These are phyloP conservation scores for Crotalaria pallida DNA, from an alignment of 306 rosid species.

Conservation along the genomic window DNA sequence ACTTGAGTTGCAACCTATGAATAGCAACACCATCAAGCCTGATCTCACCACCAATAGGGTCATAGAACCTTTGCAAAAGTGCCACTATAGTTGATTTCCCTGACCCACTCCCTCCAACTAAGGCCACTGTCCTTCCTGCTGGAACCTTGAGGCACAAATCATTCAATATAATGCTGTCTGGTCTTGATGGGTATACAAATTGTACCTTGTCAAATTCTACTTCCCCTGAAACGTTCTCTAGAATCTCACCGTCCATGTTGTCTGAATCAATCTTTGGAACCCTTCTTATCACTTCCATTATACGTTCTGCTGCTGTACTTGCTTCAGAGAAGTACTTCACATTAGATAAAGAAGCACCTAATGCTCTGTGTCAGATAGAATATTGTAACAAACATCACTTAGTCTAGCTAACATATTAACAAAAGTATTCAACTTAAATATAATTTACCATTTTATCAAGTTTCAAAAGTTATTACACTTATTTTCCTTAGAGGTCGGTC, in stretches of 20 bases:
- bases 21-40: conserved; percentile 63
- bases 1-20: conserved; percentile 55
- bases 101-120: conserved; percentile 88
- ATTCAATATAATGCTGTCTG: conserved; percentile 52
- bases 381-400: neutral
- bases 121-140: conserved; percentile 69
- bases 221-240: conserved; percentile 47
- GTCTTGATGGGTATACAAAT: conserved; percentile 84
- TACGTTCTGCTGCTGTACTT: conserved; percentile 55
- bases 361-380: conserved; percentile 42
- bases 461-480: too few species aligned
- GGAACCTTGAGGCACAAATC: conserved; percentile 59
- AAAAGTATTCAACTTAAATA: too few species aligned
- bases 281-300: conserved; percentile 70
- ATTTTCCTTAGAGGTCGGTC: too few species aligned
- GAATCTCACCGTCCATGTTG: conserved; percentile 51
- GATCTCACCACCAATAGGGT: conserved; percentile 66
- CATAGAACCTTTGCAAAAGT: conserved; percentile 82
- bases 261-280: conserved; percentile 84
- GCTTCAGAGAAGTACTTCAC: conserved; percentile 82
- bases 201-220: conserved; percentile 56
- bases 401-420: neutral
- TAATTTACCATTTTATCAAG: too few species aligned
- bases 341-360: conserved; percentile 81
- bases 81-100: conserved; percentile 83